Conservation (phyloP, 257 asterid species). For the Paulownia fortunei region DNA sequence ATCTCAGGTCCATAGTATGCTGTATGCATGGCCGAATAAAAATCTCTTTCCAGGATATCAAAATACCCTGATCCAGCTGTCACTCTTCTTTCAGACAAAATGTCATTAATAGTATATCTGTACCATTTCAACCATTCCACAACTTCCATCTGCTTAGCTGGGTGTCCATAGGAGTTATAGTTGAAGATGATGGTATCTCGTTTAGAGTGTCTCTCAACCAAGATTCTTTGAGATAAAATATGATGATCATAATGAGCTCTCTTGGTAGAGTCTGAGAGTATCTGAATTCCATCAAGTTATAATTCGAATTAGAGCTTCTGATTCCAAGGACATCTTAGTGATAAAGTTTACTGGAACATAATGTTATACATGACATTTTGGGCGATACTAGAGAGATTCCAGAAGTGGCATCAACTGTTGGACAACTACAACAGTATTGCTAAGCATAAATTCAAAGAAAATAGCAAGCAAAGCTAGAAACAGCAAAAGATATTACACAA, state of each 20-base stretch:
- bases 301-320: slow-evolving; percentile 17
- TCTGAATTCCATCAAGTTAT: slow-evolving; percentile 58
- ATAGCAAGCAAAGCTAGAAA: not conserved
- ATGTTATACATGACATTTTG: slow-evolving; percentile 22
- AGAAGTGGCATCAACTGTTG: not conserved
- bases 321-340: not conserved
- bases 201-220: slow-evolving; percentile 42
- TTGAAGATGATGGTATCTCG: slow-evolving; percentile 54
- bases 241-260: slow-evolving; percentile 84
- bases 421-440: not conserved
- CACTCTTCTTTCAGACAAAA: slow-evolving; percentile 83
- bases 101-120: slow-evolving; percentile 72
- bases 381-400: slow-evolving; percentile 6
- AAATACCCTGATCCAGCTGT: slow-evolving; percentile 85
- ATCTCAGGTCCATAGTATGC: slow-evolving; percentile 94
- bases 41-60: slow-evolving; percentile 77
- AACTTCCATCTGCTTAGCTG: slow-evolving; percentile 74
- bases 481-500: not conserved
- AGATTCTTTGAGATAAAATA: slow-evolving; percentile 56
- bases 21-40: slow-evolving; percentile 81
- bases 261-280: slow-evolving; percentile 80
- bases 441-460: not conserved
- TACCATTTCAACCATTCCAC: slow-evolving; percentile 97
- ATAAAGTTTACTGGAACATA: not conserved
- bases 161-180: slow-evolving; percentile 45